phyloP scores from a whole-genome alignment of 2,329 filamentous ascomycete genomes.

The Penicillium capsulatum region DNA sequence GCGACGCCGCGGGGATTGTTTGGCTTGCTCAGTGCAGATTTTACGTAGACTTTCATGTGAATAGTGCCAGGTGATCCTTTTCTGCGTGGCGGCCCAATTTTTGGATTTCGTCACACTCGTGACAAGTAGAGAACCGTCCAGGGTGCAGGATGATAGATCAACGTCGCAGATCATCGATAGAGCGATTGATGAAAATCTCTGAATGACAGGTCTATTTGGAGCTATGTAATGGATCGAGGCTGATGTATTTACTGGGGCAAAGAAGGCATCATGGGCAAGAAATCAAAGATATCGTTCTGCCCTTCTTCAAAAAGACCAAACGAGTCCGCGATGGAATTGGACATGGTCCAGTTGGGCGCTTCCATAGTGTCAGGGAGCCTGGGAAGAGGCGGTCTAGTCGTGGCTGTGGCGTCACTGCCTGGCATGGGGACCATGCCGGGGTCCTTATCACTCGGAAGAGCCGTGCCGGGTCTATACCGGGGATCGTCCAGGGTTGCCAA shows the following conservation, averaged over 20 bases:
- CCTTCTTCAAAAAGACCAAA: conserved; percentile 37
- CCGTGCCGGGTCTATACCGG: conserved; percentile 17
- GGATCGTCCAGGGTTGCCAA: conserved; percentile 17
- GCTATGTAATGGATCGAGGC: too few relatives aligned
- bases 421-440: conserved; percentile 14
- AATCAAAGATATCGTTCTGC: conserved; percentile 37
- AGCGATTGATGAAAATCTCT: too few relatives aligned
- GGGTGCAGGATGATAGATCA: too few relatives aligned
- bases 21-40: neutral
- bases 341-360: conserved; percentile 35
- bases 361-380: conserved; percentile 30
- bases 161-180: conserved; percentile 2
- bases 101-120: neutral
- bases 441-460: conserved; percentile 20
- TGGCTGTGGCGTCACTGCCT: conserved; percentile 16
- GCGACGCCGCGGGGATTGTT: neutral
- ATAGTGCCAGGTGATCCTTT: neutral
- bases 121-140: too few relatives aligned
- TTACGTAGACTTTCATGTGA: conserved; percentile 11
- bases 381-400: conserved; percentile 22
- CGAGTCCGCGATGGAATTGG: conserved; percentile 35
- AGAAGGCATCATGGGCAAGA: conserved; percentile 34
- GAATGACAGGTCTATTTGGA: too few relatives aligned
- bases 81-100: conserved; percentile 14
- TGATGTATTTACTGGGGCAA: conserved; percentile 16